Conservation (phyloP, 2,329 filamentous ascomycete genomes). For the Colletotrichum gloeosporioides region DNA sequence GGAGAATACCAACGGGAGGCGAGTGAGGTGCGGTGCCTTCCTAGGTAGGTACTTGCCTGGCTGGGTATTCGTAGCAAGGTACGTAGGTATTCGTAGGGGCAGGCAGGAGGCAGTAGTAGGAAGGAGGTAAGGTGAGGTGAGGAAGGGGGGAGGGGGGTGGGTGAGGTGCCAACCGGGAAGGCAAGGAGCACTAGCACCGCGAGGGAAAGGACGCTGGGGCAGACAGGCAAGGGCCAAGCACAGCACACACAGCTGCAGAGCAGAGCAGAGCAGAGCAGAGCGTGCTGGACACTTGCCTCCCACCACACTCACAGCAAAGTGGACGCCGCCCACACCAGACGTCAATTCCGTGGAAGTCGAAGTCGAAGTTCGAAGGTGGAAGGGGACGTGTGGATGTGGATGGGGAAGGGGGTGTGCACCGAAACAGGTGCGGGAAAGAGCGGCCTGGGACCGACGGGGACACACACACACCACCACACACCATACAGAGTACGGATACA, state of each 20-base stretch:
- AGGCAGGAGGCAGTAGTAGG: not conserved
- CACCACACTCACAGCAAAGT: not conserved
- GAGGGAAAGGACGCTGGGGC: not conserved
- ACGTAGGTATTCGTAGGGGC: not conserved
- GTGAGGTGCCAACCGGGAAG: slow-evolving; percentile 3
- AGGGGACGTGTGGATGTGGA: not conserved
- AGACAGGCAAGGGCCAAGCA: not conserved
- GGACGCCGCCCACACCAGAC: not conserved
- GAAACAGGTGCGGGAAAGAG: slow-evolving; percentile 10
- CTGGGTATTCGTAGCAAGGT: not conserved
- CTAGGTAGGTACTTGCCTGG: not conserved
- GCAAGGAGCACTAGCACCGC: not conserved
- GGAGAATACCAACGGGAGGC: slow-evolving; percentile 2
- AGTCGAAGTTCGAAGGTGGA: not conserved
- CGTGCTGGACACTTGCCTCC: not conserved
- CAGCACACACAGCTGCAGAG: not conserved
- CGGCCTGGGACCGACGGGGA: slow-evolving; percentile 31
- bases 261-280: not conserved
- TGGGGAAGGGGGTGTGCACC: not conserved
- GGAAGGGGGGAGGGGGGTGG: not conserved
- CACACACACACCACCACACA: not conserved
- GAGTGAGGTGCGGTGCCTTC: not conserved
- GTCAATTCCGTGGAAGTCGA: not conserved
- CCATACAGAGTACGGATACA: not conserved
- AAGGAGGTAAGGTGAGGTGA: not conserved